Base-by-base conservation (phyloP, 2,329 filamentous ascomycete species). In the Cladosporium cucumerinum region DNA sequence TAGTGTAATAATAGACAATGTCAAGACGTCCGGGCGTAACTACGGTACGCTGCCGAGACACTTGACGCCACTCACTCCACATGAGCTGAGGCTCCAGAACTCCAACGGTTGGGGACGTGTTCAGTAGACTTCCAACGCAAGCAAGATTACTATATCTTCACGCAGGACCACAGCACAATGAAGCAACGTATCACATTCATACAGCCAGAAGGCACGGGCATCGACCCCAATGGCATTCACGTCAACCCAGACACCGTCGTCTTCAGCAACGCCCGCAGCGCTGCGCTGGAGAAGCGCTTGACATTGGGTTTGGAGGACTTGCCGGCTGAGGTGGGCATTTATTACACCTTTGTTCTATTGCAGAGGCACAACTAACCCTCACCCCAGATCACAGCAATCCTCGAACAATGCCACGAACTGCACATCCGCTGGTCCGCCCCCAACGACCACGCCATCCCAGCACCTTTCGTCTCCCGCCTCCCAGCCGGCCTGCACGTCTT, bases 401-500 rank as follows among this genome's bases (percentile, higher is more conserved):
- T 97, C 28, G 81, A 84, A 62, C 81, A 85, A 71, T 86, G 85
- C 68, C 85, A 89, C 71, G 88, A 92, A 75, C 79, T 97, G 49
- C 90, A 94, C 76, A 80, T 97, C 65, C 86, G 90, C 74, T 97
- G 93, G 91, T 84, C 86, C n/a, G 86, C 87, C 16, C 79, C 86
- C 2, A 71, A 73, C 7, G 72, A 82, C 1, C 89, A 88, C 74
- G 79, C 85, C 46, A 80, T 85, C 1, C 80, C 89, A 52, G 83
- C 88, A 46, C 93, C 93, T 1, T 89, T 95, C 72, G 81, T 86
- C 51, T 92, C 92, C 60, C 86, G 90, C 65, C 77, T 93, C 16
- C 87, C 92, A 1, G 88, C 93, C 0, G 94, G 94, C 2, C 80
- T 98, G 25, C 93, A 97, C 80, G 81, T 93, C 28, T 90, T 90